Percentiles rank a stretch among this genome's conserved stretches.
These are phyloP conservation scores for Boechera divaricarpa DNA, from an alignment of 345 rosid species.

Conservation along the genomic window DNA sequence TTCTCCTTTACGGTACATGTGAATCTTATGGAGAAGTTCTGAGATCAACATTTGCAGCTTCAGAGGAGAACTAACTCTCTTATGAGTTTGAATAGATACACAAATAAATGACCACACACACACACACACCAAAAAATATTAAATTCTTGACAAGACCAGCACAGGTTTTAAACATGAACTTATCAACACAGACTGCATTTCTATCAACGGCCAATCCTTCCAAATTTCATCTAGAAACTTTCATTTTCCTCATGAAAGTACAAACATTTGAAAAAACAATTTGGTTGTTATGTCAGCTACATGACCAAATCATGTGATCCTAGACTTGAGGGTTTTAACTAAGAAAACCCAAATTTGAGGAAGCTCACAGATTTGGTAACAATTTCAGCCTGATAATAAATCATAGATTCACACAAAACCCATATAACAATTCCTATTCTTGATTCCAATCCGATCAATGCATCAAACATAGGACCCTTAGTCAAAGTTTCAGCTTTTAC, in stretches of 20 bases:
- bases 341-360: neutral
- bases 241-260: neutral
- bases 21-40: constrained; percentile 44
- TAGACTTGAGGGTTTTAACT: neutral
- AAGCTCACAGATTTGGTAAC: neutral
- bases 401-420: neutral
- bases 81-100: constrained; percentile 17
- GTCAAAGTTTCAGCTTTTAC: neutral
- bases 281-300: neutral
- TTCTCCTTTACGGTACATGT: constrained; percentile 45
- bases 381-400: neutral
- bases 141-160: constrained; percentile 1
- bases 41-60: constrained; percentile 40
- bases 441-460: constrained; percentile 3
- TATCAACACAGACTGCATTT: neutral
- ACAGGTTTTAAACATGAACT: neutral
- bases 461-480: neutral
- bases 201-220: neutral
- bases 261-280: no score
- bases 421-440: neutral
- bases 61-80: constrained; percentile 30
- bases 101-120: neutral
- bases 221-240: no score
- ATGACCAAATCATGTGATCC: neutral
- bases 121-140: neutral